Evolutionary conservation across 306 rosid species (phyloP).

Genomic region (Inga leiocalycina): DNA sequence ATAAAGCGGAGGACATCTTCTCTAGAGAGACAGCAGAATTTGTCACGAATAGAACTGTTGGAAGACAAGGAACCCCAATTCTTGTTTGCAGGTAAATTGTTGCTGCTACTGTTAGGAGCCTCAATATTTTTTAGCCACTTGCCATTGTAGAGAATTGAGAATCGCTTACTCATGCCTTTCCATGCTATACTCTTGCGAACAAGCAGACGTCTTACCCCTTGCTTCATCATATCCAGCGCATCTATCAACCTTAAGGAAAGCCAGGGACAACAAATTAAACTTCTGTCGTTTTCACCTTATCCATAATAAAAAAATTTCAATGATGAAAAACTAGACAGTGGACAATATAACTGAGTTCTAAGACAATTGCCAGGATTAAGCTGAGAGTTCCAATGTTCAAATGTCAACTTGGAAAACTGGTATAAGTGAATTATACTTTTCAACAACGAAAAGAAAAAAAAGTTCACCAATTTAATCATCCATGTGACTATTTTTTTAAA

Average conservation of each 20-base stretch:
- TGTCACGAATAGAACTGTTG: conserved; percentile 44
- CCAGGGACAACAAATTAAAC: not conserved
- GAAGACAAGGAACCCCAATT: conserved; percentile 66
- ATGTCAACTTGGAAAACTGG: not conserved
- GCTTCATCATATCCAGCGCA: conserved; percentile 98
- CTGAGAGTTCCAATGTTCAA: not conserved
- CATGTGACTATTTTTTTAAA: not conserved
- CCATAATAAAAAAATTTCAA: conserved; percentile 6
- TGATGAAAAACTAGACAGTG: not conserved
- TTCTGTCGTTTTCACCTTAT: not conserved
- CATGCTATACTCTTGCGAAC: conserved; percentile 82
- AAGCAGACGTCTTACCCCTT: conserved; percentile 88
- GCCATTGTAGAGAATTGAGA: conserved; percentile 84
- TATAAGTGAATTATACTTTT: not conserved
- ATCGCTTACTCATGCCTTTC: conserved; percentile 99
- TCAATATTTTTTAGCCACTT: conserved; percentile 89
- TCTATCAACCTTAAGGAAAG: conserved; percentile 75
- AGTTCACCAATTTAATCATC: not conserved
- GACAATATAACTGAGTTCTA: not conserved
- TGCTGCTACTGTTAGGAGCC: conserved; percentile 57
- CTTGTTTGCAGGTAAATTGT: conserved; percentile 48
- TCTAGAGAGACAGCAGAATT: conserved; percentile 88
- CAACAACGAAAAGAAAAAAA: not conserved
- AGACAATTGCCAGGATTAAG: not conserved
- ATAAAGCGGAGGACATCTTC: conserved; percentile 97